Evolutionary conservation across 73 alveolate species (phyloP).

Genomic region (Symbiodinium pilosum): DNA sequence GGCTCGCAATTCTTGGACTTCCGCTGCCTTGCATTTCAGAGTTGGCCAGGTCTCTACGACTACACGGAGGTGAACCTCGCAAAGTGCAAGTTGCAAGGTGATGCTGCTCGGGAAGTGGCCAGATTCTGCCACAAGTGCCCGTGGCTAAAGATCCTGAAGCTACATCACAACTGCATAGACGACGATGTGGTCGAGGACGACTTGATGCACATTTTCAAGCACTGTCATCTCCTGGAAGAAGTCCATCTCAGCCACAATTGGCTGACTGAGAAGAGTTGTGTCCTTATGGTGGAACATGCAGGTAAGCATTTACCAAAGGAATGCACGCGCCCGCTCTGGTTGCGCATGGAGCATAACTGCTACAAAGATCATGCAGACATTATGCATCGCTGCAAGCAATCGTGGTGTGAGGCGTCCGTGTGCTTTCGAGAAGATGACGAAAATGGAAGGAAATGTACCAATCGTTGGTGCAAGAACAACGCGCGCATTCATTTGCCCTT

Average conservation of each 20-base stretch:
- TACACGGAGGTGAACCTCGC: neutral
- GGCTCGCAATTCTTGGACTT: too few relatives aligned
- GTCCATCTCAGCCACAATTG: constrained; percentile 69
- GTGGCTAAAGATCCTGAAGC: constrained; percentile 45
- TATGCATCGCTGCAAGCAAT: neutral
- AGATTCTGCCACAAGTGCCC: constrained; percentile 50
- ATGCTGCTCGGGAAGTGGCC: constrained; percentile 8
- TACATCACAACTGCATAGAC: neutral
- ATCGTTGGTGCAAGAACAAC: neutral
- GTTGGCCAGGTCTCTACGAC: neutral
- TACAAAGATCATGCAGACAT: neutral
- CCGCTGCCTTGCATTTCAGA: too few relatives aligned
- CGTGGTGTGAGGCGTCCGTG: neutral
- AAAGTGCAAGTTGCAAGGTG: neutral
- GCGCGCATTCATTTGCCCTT: constrained; percentile 60
- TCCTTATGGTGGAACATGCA: constrained; percentile 36
- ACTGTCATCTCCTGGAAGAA: constrained; percentile 33
- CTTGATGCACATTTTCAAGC: constrained; percentile 43
- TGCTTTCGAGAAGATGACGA: constrained; percentile 74
- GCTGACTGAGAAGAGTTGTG: neutral
- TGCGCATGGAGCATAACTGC: constrained; percentile 72
- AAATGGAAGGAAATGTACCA: constrained; percentile 6
- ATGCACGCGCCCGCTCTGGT: constrained; percentile 36
- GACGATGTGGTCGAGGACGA: constrained; percentile 44
- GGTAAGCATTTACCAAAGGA: neutral